Base-by-base conservation (phyloP, 257 asterid genomes). In the Nicotiana sylvestris region DNA sequence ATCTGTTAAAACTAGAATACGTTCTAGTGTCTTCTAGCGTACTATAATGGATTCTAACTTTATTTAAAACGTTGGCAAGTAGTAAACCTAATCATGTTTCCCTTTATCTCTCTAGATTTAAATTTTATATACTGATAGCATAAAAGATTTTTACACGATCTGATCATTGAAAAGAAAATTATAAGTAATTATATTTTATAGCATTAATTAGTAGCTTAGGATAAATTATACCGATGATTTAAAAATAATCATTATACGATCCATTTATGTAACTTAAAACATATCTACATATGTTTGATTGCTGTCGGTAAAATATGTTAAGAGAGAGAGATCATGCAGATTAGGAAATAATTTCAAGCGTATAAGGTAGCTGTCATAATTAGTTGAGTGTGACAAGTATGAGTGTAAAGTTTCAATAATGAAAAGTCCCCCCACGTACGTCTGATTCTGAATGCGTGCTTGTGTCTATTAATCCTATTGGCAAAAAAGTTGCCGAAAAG, bases 341-440 rank as follows among this genome's bases (percentile, higher is more conserved):
- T 58, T 58, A 58, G n/a, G 64, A 17, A 51, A 51, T 74, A 72
- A n/a, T 72, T 72, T 72, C 8, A 46, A 12, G 25, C 39, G 49
- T 2, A 72, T 29, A 49, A 76, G 80, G 5, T 76, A 15, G 64
- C 2, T 51, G 15, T 74, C 62, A 51, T 51, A 76, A 51, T 76
- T 49, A 51, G 64, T 76, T 76, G 80, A 27, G 46, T 49, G 10
- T 74, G 80, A 74, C 62, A 74, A 74, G 27, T 74, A 74, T 74
- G 79, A 13, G 43, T 25, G 80, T 76, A 76, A 51, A 76, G 80
- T 51, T 76, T 51, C 80, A 76, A 76, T 76, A 49, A 76, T 76
- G 64, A 51, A 51, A 51, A 51, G 3, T 13, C 15, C 5, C 2
- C 78, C 61, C 61, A 49, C 62, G 79, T 49, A 74, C 79, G 79